Conservation (phyloP, 306 rosid genomes). For the Casuarina glauca region DNA sequence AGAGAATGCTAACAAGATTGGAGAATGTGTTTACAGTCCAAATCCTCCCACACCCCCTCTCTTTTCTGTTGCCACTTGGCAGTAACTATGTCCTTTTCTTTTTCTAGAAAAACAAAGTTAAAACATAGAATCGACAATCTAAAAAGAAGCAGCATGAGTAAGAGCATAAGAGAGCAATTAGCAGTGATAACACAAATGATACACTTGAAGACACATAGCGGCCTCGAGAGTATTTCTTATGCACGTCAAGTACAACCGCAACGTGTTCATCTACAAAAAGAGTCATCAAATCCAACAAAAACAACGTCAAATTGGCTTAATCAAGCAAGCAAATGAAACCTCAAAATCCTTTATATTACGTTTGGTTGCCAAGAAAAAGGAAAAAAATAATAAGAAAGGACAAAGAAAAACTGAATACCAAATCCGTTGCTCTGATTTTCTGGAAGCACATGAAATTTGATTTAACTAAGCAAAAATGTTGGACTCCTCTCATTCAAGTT, state of each 20-base stretch:
- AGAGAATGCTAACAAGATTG: neutral
- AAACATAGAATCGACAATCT: neutral
- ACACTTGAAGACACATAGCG: constrained; percentile 94
- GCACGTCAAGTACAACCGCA: constrained; percentile 78
- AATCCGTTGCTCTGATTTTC: neutral
- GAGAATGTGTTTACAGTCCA: neutral
- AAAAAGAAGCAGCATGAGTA: neutral
- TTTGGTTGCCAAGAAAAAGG: neutral
- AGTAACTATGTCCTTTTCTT: neutral
- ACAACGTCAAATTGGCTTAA: neutral
- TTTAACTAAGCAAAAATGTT: neutral
- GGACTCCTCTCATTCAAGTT: neutral
- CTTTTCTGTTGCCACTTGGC: neutral
- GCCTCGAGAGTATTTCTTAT: constrained; percentile 92
- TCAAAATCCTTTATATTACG: neutral
- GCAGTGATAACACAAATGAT: neutral
- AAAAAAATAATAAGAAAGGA: neutral
- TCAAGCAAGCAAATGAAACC: neutral
- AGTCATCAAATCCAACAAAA: neutral
- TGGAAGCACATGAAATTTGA: too few relatives aligned
- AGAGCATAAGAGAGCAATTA: constrained; percentile 10
- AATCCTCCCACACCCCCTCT: too few relatives aligned
- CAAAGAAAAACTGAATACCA: neutral
- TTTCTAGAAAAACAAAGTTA: neutral
- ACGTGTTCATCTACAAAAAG: constrained; percentile 52